Conservation (phyloP, 2,329 filamentous ascomycete genomes). For the Claviceps quebecensis region DNA sequence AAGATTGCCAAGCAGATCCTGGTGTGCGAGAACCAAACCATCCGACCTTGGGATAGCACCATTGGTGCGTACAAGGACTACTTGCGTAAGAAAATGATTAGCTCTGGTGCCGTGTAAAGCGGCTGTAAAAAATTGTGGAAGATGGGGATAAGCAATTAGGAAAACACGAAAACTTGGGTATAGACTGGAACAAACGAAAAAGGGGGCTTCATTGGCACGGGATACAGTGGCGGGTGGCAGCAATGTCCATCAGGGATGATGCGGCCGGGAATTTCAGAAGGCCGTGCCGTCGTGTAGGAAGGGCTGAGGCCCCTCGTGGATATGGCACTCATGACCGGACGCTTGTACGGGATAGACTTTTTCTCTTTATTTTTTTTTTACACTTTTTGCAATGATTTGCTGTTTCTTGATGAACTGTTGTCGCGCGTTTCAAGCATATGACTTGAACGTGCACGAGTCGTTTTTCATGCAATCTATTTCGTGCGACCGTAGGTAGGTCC, state of each 20-base stretch:
- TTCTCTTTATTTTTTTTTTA: constrained; percentile 16
- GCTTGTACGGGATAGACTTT: constrained; percentile 20
- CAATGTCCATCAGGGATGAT: constrained; percentile 10
- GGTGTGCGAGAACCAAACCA: constrained; percentile 96
- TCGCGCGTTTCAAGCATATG: not conserved
- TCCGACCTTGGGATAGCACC: constrained; percentile 72
- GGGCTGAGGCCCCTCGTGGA: constrained; percentile 16
- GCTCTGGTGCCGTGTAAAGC: constrained; percentile 67
- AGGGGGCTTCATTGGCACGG: constrained; percentile 7
- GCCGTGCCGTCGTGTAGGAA: constrained; percentile 17
- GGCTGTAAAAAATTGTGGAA: constrained; percentile 1
- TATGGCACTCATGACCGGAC: constrained; percentile 12
- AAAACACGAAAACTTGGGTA: constrained; percentile 5
- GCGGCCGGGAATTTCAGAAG: constrained; percentile 1
- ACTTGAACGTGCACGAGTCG: not conserved
- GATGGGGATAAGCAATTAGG: not conserved
- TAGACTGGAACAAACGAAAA: constrained; percentile 9
- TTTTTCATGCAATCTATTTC: not conserved
- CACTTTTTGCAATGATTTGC: constrained; percentile 8
- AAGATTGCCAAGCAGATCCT: constrained; percentile 99
- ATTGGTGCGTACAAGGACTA: constrained; percentile 98
- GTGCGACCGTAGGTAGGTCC: not conserved
- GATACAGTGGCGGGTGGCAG: constrained; percentile 7
- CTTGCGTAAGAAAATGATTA: constrained; percentile 97
- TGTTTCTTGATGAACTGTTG: not conserved